Conservation (phyloP, 352 stramenopile species). For the Phytophthora ramorum region DNA sequence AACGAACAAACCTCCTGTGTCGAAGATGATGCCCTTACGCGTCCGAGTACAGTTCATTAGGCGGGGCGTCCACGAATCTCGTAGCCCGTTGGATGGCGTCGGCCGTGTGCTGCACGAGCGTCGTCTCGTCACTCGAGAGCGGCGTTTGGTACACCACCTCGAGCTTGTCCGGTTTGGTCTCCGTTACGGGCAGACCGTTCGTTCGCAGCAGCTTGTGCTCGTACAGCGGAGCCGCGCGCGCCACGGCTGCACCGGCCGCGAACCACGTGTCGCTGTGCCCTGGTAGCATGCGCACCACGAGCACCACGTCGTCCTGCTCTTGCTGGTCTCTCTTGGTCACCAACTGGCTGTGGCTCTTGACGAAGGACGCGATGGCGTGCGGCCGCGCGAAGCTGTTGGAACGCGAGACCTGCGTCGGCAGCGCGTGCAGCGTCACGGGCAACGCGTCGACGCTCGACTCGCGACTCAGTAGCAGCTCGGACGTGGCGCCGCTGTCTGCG, state of each 20-base stretch:
- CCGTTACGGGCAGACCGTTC: conserved; percentile 40
- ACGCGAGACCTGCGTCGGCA: conserved; percentile 70
- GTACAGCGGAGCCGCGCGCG: conserved; percentile 56
- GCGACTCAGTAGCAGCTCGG: conserved; percentile 51
- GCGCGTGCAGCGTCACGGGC: conserved; percentile 59
- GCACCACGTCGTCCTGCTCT: conserved; percentile 41
- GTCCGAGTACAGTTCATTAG: conserved; percentile 92
- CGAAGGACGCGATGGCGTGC: conserved; percentile 74
- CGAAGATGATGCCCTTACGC: conserved; percentile 98
- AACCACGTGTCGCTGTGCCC: conserved; percentile 65
- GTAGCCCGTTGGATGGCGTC: conserved; percentile 87
- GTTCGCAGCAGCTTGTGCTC: conserved; percentile 53
- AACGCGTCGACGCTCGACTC: conserved; percentile 36
- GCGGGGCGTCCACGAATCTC: conserved; percentile 90
- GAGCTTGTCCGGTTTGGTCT: conserved; percentile 47
- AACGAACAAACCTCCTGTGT: conserved; percentile 95
- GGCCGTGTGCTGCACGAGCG: conserved; percentile 65
- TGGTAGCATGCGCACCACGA: conserved; percentile 67
- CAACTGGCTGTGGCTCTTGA: conserved; percentile 56
- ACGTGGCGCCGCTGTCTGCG: conserved; percentile 53
- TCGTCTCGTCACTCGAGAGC: conserved; percentile 36
- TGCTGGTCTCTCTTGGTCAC: conserved; percentile 24
- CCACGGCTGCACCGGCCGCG: conserved; percentile 61
- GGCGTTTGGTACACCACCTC: conserved; percentile 59
- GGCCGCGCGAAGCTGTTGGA: conserved; percentile 77